Evolutionary conservation across 2,329 filamentous ascomycete species (phyloP), one percentile per base, ranked within the genome.

Genomic region (Metarhizium humberi): DNA sequence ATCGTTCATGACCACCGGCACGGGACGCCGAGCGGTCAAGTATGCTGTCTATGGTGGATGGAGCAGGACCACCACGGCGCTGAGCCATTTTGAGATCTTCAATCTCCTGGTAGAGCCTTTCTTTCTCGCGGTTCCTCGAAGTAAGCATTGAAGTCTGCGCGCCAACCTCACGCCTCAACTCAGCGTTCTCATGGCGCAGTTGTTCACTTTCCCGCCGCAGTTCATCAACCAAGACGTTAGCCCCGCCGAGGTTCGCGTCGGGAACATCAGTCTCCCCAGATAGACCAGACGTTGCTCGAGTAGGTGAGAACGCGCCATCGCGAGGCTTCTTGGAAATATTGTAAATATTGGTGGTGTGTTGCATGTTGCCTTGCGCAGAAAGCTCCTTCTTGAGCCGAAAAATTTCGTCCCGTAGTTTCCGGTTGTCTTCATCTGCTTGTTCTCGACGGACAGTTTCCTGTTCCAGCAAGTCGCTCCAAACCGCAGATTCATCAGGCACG

Each of bases 81-180:
- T 91, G 86, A 2, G 88, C 84, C 63, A 97, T 84, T 72, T 97
- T 99, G 59, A 99, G 78, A 58, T 96, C 92, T 71, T 99, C 94
- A 59, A 97, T 97, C 68, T 99, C 92, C 67, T 96, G 90, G 69
- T 97, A 95, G 8, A 99, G 78, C 5, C 91, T 84, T 67, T 97
- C 92, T 67, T 96, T 95, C 67, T 99, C 94, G 30, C 91, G 87
- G 66, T 96, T 96, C 29, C 94, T 82, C 40, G 94, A 97, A 1
- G 92, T 96, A 38, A 99, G 80, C 90, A 99, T 97, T 0, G 92
- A 96, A 1, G 92, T 95, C 69, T 99, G 94, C 3, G 94, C 94
- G 58, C 92, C 90, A 34, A 97, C 88, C 69, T 97, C 92, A 54
- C 92, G 87, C 53, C 92, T 84, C 36, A 99, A 73, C 68, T 96